Base-by-base conservation (phyloP, 2,329 filamentous ascomycete species). In the Tothia fuscella region DNA sequence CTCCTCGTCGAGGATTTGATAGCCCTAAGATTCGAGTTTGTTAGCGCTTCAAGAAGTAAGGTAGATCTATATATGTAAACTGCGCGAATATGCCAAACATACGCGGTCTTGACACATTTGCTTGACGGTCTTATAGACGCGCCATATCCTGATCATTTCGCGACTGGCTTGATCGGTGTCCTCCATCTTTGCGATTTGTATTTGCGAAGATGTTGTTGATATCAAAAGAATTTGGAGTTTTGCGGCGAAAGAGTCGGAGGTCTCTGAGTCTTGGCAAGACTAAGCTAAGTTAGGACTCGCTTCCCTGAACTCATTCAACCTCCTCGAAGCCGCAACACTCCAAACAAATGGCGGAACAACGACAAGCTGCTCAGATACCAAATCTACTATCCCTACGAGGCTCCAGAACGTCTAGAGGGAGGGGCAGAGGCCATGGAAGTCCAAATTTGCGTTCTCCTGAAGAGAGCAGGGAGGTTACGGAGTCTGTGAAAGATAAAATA, bases 71-170 rank as follows among this genome's bases (percentile, higher is more conserved):
- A 42, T 48, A 45, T 50, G 48, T 46, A 47, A 30, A 21, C 32
- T n/a, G n/a, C n/a, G n/a, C n/a, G n/a, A n/a, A n/a, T n/a, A 24
- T 38, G 34, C 39, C 32, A 26, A 32, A 54, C 82, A 54, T 75
- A 94, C 88, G 61, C 89, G 70, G 62, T 96, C 91, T 47, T 75
- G 71, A 53, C 91, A 81, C 89, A 98, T 93, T 71, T 98, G 85
- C 63, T 93, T 86, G 37, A 87, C 79, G 6, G 91, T 98, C 63
- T 79, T 78, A 77, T 85, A 93, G 53, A 88, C 86, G 62, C 89
- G 83, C 89, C 91, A 98, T 52, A 95, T 76, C 58, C 83, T 78
- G 49, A 76, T 71, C 20, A 59, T 49, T 49, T 68, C 65, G 46
- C 61, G 54, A 33, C 64, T 56, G 14, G 58, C 57, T 38, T 59